Evolutionary conservation across 805 yeast species (phyloP).

Genomic region (Candida saitoana): DNA sequence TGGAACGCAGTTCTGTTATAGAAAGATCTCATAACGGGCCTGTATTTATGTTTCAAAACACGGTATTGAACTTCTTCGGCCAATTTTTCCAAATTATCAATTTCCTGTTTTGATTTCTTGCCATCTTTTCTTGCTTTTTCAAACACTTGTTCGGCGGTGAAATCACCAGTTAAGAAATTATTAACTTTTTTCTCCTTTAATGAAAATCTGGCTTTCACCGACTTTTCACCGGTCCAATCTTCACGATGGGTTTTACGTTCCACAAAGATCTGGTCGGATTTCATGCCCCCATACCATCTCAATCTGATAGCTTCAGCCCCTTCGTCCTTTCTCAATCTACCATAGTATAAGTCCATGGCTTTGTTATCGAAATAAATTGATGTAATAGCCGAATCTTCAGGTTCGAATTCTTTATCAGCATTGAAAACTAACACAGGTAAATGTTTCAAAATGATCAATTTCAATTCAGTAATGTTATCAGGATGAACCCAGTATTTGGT

Average conservation of each 20-base stretch:
- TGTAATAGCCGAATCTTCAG: slow-evolving; percentile 93
- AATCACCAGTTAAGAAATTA: slow-evolving; percentile 75
- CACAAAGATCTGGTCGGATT: slow-evolving; percentile 83
- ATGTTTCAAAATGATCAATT: slow-evolving; percentile 87
- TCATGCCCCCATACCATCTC: slow-evolving; percentile 99
- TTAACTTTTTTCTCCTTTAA: slow-evolving; percentile 89
- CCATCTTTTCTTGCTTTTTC: slow-evolving; percentile 92
- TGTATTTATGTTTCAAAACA: slow-evolving; percentile 71
- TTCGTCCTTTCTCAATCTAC: slow-evolving; percentile 91
- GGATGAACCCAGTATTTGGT: slow-evolving; percentile 99
- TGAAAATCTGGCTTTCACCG: slow-evolving; percentile 96
- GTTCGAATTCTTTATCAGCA: slow-evolving; percentile 91
- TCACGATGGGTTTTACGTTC: slow-evolving; percentile 98
- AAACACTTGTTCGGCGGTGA: slow-evolving; percentile 84
- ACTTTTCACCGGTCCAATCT: slow-evolving; percentile 99
- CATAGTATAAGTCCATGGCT: slow-evolving; percentile 86
- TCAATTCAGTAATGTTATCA: slow-evolving; percentile 94
- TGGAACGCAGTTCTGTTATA: slow-evolving; percentile 98
- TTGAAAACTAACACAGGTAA: slow-evolving; percentile 96
- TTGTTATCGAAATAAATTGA: slow-evolving; percentile 93
- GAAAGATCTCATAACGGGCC: slow-evolving; percentile 95
- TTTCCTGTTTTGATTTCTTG: slow-evolving; percentile 79
- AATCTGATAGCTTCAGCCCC: slow-evolving; percentile 98
- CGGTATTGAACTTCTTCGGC: slow-evolving; percentile 93
- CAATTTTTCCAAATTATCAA: slow-evolving; percentile 85